Conservation (phyloP, 2,329 filamentous ascomycete species). For the Fusarium verticillioides region DNA sequence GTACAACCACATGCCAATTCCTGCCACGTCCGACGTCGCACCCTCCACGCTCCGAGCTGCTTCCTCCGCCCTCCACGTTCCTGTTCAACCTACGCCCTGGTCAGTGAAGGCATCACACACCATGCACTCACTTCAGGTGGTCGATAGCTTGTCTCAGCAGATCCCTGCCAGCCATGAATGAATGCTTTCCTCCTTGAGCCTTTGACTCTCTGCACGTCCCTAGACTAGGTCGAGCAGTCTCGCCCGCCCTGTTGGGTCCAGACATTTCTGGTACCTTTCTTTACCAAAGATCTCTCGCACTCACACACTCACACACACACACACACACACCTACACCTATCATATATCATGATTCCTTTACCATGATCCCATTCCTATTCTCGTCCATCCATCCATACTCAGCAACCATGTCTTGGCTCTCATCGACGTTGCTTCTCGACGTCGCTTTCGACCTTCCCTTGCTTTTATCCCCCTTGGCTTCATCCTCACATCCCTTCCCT, state of each 20-base stretch:
- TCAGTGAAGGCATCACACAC: conserved; percentile 36
- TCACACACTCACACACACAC: not conserved
- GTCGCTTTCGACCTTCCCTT: conserved; percentile 33
- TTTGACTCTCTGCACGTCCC: conserved; percentile 27
- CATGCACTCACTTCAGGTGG: conserved; percentile 37
- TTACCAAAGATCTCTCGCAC: conserved; percentile 21
- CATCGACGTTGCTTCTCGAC: conserved; percentile 46
- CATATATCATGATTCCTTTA: conserved; percentile 29
- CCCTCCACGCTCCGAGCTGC: conserved; percentile 27
- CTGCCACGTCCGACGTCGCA: conserved; percentile 41
- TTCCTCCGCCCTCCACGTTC: conserved; percentile 35
- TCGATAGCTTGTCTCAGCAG: conserved; percentile 18
- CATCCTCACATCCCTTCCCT: conserved; percentile 28
- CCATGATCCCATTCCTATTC: conserved; percentile 17
- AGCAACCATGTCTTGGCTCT: conserved; percentile 38
- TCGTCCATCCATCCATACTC: not conserved
- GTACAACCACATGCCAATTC: conserved; percentile 36
- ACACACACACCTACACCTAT: not conserved
- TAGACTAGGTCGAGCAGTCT: conserved; percentile 7
- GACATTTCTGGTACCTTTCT: conserved; percentile 31
- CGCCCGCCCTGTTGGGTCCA: conserved; percentile 30
- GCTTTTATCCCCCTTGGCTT: conserved; percentile 31
- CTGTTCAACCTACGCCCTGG: conserved; percentile 33
- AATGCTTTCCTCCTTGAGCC: conserved; percentile 16
- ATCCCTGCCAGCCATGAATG: conserved; percentile 29